Evolutionary conservation across 1,284 basidiomycete genomes (phyloP).

Genomic region (Testicularia cyperi): DNA sequence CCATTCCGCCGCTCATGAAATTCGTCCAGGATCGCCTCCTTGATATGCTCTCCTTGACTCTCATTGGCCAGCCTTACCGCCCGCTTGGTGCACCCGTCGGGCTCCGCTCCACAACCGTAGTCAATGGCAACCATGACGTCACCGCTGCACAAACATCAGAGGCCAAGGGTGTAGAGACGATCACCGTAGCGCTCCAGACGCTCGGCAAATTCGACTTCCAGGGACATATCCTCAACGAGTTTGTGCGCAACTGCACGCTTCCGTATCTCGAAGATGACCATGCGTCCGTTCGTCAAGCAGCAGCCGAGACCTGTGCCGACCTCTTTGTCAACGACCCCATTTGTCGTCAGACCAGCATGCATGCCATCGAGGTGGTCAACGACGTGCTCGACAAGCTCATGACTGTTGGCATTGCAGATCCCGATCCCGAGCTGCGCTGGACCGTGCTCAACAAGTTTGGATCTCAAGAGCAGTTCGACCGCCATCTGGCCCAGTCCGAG

Average conservation of each 20-base stretch:
- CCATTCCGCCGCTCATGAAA: slow-evolving; percentile 86
- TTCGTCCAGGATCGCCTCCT: slow-evolving; percentile 78
- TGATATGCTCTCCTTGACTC: slow-evolving; percentile 52
- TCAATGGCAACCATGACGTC: slow-evolving; percentile 34
- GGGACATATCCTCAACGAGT: slow-evolving; percentile 86
- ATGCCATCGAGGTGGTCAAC: slow-evolving; percentile 95
- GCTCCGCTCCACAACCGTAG: slow-evolving; percentile 20
- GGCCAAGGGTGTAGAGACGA: slow-evolving; percentile 67
- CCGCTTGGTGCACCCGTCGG: slow-evolving; percentile 47
- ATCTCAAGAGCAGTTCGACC: slow-evolving; percentile 90
- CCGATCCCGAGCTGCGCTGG: slow-evolving; percentile 61
- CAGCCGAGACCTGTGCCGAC: slow-evolving; percentile 88
- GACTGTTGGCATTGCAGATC: slow-evolving; percentile 95
- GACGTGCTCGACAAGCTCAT: slow-evolving; percentile 96
- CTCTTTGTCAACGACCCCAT: slow-evolving; percentile 90
- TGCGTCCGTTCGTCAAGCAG: slow-evolving; percentile 82
- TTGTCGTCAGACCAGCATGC: slow-evolving; percentile 90
- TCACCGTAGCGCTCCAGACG: slow-evolving; percentile 82
- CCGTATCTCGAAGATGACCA: slow-evolving; percentile 94
- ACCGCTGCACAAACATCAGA: slow-evolving; percentile 63
- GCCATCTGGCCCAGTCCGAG: slow-evolving; percentile 97
- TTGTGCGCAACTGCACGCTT: slow-evolving; percentile 86
- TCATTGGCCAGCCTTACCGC: slow-evolving; percentile 55
- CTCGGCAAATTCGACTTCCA: slow-evolving; percentile 92
- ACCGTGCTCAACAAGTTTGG: slow-evolving; percentile 81